Conservation (phyloP, 2,329 filamentous ascomycete genomes). For the Pseudogymnoascus sp. region DNA sequence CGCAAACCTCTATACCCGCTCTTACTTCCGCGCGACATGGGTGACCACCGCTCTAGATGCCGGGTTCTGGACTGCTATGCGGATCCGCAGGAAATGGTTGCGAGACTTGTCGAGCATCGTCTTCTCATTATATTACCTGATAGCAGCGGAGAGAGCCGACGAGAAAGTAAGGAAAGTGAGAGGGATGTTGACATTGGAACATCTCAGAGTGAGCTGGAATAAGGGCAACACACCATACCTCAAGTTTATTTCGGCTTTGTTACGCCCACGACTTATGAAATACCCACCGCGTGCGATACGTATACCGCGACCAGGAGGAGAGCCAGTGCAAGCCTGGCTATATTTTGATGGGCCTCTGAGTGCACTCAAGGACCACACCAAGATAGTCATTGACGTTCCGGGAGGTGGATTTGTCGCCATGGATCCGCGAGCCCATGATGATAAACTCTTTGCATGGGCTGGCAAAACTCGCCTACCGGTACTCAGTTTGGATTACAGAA, state of each 20-base stretch:
- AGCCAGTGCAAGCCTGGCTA: slow-evolving; percentile 78
- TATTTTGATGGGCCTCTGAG: slow-evolving; percentile 87
- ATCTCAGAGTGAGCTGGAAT: slow-evolving; percentile 89
- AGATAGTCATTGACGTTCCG: slow-evolving; percentile 79
- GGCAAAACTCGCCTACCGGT: slow-evolving; percentile 81
- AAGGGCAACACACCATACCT: slow-evolving; percentile 88
- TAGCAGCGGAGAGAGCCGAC: slow-evolving; percentile 88
- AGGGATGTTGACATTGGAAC: slow-evolving; percentile 78
- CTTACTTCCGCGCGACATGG: slow-evolving; percentile 96
- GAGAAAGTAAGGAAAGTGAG: slow-evolving; percentile 92
- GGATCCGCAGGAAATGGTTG: slow-evolving; percentile 70
- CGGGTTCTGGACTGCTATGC: slow-evolving; percentile 98
- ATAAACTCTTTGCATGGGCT: slow-evolving; percentile 89
- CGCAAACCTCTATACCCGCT: slow-evolving; percentile 83
- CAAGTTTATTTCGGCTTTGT: slow-evolving; percentile 58
- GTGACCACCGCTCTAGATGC: slow-evolving; percentile 89
- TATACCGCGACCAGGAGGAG: slow-evolving; percentile 70
- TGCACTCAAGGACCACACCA: slow-evolving; percentile 66
- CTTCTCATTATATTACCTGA: slow-evolving; percentile 83
- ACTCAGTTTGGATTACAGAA: slow-evolving; percentile 83
- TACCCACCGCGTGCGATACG: slow-evolving; percentile 76
- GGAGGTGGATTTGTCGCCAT: slow-evolving; percentile 96
- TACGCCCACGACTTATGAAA: slow-evolving; percentile 70
- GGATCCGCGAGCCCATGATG: slow-evolving; percentile 89
- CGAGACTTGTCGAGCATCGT: slow-evolving; percentile 74